phyloP scores from a whole-genome alignment of 805 yeast genomes.

The Candida hispaniensis region DNA sequence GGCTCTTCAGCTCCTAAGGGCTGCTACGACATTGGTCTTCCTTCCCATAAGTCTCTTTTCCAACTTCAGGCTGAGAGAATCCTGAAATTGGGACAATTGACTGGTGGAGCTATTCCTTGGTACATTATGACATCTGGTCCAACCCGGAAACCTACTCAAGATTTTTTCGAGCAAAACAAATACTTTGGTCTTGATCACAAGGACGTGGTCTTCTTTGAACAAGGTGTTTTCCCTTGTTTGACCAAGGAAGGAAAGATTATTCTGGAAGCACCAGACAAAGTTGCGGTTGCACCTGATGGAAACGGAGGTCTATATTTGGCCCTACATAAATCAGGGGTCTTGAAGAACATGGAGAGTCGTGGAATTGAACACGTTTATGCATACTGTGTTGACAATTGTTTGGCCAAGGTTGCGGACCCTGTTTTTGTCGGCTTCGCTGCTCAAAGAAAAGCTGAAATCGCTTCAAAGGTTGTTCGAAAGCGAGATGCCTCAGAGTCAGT shows the following conservation, averaged over 20 bases:
- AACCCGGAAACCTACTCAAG: conserved; percentile 64
- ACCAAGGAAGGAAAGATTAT: conserved; percentile 62
- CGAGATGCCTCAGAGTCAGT: conserved; percentile 80
- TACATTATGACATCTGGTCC: conserved; percentile 94
- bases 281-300: conserved; percentile 92
- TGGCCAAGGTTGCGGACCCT: conserved; percentile 92
- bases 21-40: conserved; percentile 77
- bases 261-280: conserved; percentile 41
- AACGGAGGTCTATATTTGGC: conserved; percentile 96
- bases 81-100: conserved; percentile 45
- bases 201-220: conserved; percentile 76
- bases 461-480: conserved; percentile 92
- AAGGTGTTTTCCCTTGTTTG: conserved; percentile 91
- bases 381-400: conserved; percentile 92
- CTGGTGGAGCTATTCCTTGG: conserved; percentile 48
- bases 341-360: conserved; percentile 54
- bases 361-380: conserved; percentile 86
- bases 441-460: conserved; percentile 52
- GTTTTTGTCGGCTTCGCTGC: conserved; percentile 77
- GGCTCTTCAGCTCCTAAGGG: conserved; percentile 92
- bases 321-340: conserved; percentile 47
- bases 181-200: conserved; percentile 58
- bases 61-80: conserved; percentile 90
- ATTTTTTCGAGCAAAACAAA: conserved; percentile 47
- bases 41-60: conserved; percentile 74